These are phyloP conservation scores for Lecanicillium sp. DNA, from an alignment of 2,329 filamentous ascomycete species.

Conservation along the genomic window DNA sequence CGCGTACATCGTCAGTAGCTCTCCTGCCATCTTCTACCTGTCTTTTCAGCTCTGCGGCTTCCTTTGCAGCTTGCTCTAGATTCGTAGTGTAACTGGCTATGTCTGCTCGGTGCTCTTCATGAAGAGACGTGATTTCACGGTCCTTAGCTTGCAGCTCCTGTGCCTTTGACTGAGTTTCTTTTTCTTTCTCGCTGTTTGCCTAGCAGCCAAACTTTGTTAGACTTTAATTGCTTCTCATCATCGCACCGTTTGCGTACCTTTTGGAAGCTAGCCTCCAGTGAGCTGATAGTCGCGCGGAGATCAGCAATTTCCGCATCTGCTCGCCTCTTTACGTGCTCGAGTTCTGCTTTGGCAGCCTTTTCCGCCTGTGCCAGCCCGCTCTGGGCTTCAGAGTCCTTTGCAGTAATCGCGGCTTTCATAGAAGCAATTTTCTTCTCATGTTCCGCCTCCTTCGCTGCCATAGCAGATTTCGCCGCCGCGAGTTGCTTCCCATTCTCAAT, in stretches of 20 bases:
- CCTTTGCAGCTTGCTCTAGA: constrained; percentile 12
- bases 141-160: constrained; percentile 46
- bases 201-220: constrained; percentile 2
- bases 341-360: constrained; percentile 39
- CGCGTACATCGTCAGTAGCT: constrained; percentile 12
- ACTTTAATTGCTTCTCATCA: neutral
- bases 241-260: constrained; percentile 35
- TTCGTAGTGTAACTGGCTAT: constrained; percentile 25
- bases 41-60: constrained; percentile 17
- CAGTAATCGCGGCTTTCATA: constrained; percentile 2
- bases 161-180: constrained; percentile 24
- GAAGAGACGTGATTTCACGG: constrained; percentile 19
- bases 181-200: constrained; percentile 46
- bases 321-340: constrained; percentile 37
- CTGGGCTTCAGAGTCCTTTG: constrained; percentile 21
- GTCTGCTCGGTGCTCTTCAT: constrained; percentile 27
- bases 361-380: constrained; percentile 36
- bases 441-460: constrained; percentile 19
- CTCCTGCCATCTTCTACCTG: constrained; percentile 15
- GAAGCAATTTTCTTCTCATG: constrained; percentile 22
- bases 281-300: constrained; percentile 49
- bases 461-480: constrained; percentile 12
- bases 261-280: constrained; percentile 53
- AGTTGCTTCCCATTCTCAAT: constrained; percentile 21
- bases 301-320: constrained; percentile 56